These are phyloP conservation scores for Sporopachydermia lactativora DNA, from an alignment of 805 yeast species.

Conservation along the genomic window DNA sequence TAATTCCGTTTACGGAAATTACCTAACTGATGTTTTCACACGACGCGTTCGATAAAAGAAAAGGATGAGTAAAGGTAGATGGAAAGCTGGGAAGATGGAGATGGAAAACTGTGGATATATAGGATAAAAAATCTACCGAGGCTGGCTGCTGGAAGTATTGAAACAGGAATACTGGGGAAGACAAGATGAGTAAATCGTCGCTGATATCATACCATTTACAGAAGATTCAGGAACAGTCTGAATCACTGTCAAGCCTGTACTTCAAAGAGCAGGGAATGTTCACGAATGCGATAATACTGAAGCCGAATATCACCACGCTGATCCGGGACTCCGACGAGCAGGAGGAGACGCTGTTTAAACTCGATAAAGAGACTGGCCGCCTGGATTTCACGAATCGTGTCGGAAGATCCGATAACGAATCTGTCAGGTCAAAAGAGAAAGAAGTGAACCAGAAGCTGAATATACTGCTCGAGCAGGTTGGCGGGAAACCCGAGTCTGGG, in stretches of 20 bases:
- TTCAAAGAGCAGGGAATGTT: conserved; percentile 49
- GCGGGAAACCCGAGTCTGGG: conserved; percentile 17
- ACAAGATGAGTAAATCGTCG: conserved; percentile 5
- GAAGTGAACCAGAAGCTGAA: conserved; percentile 7
- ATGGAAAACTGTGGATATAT: no score
- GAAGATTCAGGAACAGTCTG: conserved; percentile 7
- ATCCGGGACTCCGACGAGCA: conserved; percentile 42
- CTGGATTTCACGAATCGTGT: neutral
- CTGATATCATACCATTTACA: conserved; percentile 6
- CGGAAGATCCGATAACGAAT: conserved; percentile 31
- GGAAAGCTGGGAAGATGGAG: no score
- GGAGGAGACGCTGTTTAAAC: conserved; percentile 36
- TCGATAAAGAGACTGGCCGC: conserved; percentile 16
- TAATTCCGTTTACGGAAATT: no score
- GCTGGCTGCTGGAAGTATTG: no score
- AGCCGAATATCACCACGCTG: conserved; percentile 39
- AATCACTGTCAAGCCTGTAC: conserved; percentile 16
- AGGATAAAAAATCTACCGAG: no score
- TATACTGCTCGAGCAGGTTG: conserved; percentile 13
- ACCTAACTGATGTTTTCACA: no score
- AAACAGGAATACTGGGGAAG: no score
- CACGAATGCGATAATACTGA: conserved; percentile 43
- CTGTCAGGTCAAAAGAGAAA: conserved; percentile 27
- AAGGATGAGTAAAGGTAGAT: no score
- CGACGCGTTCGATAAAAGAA: no score